Percentiles rank a stretch among this genome's conserved stretches.
Evolutionary conservation across 768 basidiomycete genomes (phyloP).

Genomic region (Termitomyces sp.): DNA sequence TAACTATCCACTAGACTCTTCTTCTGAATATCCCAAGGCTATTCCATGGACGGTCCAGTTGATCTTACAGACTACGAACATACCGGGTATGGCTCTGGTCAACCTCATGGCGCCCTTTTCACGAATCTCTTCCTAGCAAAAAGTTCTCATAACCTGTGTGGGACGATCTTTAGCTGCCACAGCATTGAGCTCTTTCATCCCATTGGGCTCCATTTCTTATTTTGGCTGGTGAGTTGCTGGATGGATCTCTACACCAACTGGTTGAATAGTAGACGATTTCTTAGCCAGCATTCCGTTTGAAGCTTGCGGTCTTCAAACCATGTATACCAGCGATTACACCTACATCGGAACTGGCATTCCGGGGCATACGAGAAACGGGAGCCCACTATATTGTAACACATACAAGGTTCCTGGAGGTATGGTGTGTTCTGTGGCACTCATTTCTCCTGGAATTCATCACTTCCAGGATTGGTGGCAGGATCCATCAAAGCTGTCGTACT

Average conservation of each 20-base stretch:
- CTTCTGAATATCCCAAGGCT: neutral
- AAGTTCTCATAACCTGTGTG: neutral
- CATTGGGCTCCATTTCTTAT: neutral
- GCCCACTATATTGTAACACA: neutral
- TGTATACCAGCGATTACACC: neutral
- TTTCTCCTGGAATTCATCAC: neutral
- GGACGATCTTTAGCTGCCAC: slow-evolving; percentile 1
- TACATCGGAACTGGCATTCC: neutral
- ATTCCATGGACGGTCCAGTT: neutral
- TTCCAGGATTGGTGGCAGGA: slow-evolving; percentile 2
- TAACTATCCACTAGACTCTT: neutral
- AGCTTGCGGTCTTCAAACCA: neutral
- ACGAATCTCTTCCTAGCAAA: neutral
- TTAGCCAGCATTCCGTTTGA: neutral
- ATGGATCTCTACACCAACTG: neutral
- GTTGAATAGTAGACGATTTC: neutral
- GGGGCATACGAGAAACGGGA: neutral
- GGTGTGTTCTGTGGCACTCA: neutral
- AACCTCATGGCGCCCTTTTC: neutral
- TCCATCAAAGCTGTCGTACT: neutral
- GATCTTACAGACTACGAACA: neutral
- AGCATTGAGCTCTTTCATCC: slow-evolving; percentile 2
- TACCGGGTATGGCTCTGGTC: neutral
- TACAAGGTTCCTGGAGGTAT: slow-evolving; percentile 3
- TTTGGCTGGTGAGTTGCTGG: neutral